phyloP scores from a whole-genome alignment of 805 yeast genomes.

The Lipomyces kockii region DNA sequence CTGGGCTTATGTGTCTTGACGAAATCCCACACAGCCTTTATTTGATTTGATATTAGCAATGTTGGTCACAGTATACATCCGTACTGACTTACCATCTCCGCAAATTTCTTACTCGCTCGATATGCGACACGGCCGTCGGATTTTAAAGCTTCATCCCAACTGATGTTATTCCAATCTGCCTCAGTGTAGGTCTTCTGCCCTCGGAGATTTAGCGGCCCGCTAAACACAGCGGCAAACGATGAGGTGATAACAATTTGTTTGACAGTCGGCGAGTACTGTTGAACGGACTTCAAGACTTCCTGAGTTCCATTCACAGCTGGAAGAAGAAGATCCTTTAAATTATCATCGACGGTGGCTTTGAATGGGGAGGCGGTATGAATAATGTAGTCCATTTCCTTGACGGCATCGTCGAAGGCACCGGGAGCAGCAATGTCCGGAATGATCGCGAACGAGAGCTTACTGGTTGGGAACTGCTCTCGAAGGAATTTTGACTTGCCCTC shows the following conservation, averaged over 20 bases:
- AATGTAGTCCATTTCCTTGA: constrained; percentile 43
- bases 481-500: constrained; percentile 48
- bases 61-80: no score
- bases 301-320: constrained; percentile 64
- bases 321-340: constrained; percentile 45
- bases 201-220: constrained; percentile 34
- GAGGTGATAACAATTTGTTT: constrained; percentile 54
- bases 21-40: constrained; percentile 59
- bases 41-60: no score
- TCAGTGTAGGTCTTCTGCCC: constrained; percentile 40
- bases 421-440: constrained; percentile 53
- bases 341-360: constrained; percentile 41
- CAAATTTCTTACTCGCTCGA: constrained; percentile 46
- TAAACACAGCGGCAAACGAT: constrained; percentile 57
- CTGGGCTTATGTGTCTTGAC: constrained; percentile 42
- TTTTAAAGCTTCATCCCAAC: constrained; percentile 42
- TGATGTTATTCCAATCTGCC: constrained; percentile 46
- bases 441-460: constrained; percentile 51
- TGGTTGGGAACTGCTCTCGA: constrained; percentile 43
- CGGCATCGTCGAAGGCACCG: constrained; percentile 44
- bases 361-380: constrained; percentile 51
- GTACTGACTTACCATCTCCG: constrained; percentile 51
- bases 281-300: constrained; percentile 57
- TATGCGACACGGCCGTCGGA: constrained; percentile 29
- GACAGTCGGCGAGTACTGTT: constrained; percentile 50